Percentiles rank a stretch among this genome's conserved stretches.
These are phyloP conservation scores for Dioscorea cayenensis DNA, from an alignment of 116 monocot genomes.

Conservation along the genomic window DNA sequence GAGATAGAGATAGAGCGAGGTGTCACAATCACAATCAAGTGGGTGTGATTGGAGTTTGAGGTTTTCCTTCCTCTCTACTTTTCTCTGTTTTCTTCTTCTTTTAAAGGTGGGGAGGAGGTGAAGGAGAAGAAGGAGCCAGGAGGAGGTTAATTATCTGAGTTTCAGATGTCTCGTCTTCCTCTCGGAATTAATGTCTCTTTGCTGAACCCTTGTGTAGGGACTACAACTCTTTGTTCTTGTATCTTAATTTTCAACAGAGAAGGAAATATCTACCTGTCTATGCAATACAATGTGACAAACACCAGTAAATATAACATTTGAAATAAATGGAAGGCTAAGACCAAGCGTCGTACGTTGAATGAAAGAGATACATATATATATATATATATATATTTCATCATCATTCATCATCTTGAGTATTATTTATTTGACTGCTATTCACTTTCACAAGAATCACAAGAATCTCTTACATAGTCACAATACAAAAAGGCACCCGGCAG, in stretches of 20 bases:
- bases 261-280: background rate
- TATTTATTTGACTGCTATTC: background rate
- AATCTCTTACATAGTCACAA: background rate
- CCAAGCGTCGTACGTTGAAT: background rate
- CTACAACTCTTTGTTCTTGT: background rate
- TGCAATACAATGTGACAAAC: too few species aligned
- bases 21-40: slow-evolving; percentile 28
- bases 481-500: background rate
- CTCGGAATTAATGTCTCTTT: slow-evolving; percentile 15
- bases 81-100: background rate
- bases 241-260: background rate
- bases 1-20: slow-evolving; percentile 1
- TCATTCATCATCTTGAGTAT: background rate
- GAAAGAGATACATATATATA: background rate
- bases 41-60: slow-evolving; percentile 28
- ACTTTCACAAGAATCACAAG: background rate
- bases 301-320: background rate
- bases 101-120: slow-evolving; percentile 3
- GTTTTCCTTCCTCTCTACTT: slow-evolving; percentile 1
- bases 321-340: background rate
- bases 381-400: too few species aligned
- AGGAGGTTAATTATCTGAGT: slow-evolving; percentile 2
- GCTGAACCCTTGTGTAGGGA: slow-evolving; percentile 12
- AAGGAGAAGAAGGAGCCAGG: too few species aligned
- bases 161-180: slow-evolving; percentile 11